Conservation (phyloP, 495 filamentous ascomycete genomes). For the Hapsidospora chrysogenum region DNA sequence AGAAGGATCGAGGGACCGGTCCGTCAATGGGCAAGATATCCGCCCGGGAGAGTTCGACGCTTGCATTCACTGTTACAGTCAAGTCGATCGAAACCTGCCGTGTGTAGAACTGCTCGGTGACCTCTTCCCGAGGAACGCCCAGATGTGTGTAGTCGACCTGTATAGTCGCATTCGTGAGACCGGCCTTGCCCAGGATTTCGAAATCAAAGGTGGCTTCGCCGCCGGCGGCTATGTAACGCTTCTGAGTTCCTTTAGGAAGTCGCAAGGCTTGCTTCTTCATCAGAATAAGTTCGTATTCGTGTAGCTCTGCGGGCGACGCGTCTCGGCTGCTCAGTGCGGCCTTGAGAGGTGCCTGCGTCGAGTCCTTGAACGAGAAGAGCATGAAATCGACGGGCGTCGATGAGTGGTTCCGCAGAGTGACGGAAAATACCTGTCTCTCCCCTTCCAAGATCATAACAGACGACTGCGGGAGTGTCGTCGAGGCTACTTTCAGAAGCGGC, state of each 20-base stretch:
- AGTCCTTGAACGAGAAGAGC: conserved; percentile 78
- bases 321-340: conserved; percentile 58
- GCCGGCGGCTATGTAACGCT: conserved; percentile 48
- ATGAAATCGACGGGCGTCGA: conserved; percentile 64
- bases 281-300: conserved; percentile 69
- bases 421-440: conserved; percentile 56
- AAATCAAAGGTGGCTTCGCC: conserved; percentile 58
- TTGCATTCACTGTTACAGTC: conserved; percentile 81
- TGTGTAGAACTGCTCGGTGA: conserved; percentile 67
- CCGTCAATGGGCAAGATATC: conserved; percentile 59
- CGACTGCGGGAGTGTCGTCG: conserved; percentile 63
- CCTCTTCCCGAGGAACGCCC: conserved; percentile 41
- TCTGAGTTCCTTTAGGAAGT: conserved; percentile 36
- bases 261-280: conserved; percentile 57
- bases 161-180: conserved; percentile 63
- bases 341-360: conserved; percentile 60
- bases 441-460: conserved; percentile 87
- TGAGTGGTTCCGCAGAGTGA: conserved; percentile 70
- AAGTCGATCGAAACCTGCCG: conserved; percentile 67
- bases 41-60: conserved; percentile 59
- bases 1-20: conserved; percentile 29
- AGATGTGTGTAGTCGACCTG: conserved; percentile 72
- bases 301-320: conserved; percentile 56
- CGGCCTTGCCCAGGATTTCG: conserved; percentile 71
- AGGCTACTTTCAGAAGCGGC: conserved; percentile 58